Percentiles rank a stretch among this genome's conserved stretches.
Evolutionary conservation across 2,329 filamentous ascomycete species (phyloP).

Genomic region (Aspergillus ruber): DNA sequence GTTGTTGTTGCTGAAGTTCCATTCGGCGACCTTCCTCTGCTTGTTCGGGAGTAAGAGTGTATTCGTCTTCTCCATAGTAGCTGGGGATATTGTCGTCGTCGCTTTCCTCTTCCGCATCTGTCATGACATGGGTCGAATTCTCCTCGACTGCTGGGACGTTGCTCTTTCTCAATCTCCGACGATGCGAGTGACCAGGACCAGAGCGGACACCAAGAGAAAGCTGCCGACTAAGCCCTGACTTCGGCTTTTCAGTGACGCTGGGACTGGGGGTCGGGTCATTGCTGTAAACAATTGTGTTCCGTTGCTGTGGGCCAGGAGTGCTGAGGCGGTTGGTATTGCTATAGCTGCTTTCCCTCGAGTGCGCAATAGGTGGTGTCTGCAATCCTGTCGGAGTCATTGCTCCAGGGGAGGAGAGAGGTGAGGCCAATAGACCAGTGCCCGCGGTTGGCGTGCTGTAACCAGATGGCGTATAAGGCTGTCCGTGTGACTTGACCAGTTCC

Average conservation of each 20-base stretch:
- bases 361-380: conserved; percentile 28
- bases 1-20: conserved; percentile 14
- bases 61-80: conserved; percentile 35
- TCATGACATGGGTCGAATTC: conserved; percentile 19
- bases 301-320: conserved; percentile 30
- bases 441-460: conserved; percentile 35
- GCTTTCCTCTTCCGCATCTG: conserved; percentile 28
- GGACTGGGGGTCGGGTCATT: conserved; percentile 25
- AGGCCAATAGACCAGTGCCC: conserved; percentile 28
- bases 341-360: conserved; percentile 26
- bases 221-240: conserved; percentile 28
- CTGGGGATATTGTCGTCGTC: conserved; percentile 33
- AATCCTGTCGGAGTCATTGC: conserved; percentile 22
- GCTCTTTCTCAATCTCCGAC: conserved; percentile 21
- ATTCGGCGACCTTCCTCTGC: conserved; percentile 24
- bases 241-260: conserved; percentile 22
- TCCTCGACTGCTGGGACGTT: conserved; percentile 24
- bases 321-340: conserved; percentile 25
- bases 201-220: conserved; percentile 36
- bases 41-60: conserved; percentile 30
- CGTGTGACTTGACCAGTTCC: conserved; percentile 26
- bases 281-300: conserved; percentile 35
- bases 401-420: conserved; percentile 19
- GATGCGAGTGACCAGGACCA: conserved; percentile 33
- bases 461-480: conserved; percentile 30